phyloP scores from a whole-genome alignment of 257 asterid species.

The Hygrophila difformis region DNA sequence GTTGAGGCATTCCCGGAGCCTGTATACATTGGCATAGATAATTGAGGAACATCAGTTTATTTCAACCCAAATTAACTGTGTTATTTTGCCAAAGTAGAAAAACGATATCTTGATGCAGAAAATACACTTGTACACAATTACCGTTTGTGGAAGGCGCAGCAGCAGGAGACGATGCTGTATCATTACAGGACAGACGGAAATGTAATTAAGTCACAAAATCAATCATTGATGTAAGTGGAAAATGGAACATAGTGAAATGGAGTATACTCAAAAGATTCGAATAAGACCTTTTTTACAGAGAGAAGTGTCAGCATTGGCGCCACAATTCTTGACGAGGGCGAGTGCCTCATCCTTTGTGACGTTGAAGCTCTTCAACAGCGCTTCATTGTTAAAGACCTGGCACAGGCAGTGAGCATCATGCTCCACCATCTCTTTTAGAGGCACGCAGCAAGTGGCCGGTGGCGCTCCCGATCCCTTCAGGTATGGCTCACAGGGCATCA shows the following conservation, averaged over 20 bases:
- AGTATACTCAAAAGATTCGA: background rate
- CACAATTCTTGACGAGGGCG: conserved; percentile 32
- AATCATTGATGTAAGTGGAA: background rate
- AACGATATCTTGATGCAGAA: too few species aligned
- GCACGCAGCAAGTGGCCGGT: conserved; percentile 32
- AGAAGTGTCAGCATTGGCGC: conserved; percentile 27
- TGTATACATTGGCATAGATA: too few species aligned
- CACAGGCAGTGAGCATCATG: conserved; percentile 30
- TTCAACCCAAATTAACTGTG: too few species aligned
- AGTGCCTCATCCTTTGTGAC: conserved; percentile 29
- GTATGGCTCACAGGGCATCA: conserved; percentile 35
- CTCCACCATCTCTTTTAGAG: conserved; percentile 20
- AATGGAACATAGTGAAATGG: too few species aligned
- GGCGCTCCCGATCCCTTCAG: conserved; percentile 20
- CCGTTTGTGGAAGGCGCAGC: too few species aligned
- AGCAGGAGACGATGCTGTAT: too few species aligned
- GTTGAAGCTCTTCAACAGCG: conserved; percentile 21
- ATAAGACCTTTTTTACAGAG: conserved; percentile 23
- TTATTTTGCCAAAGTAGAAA: too few species aligned
- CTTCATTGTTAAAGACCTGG: conserved; percentile 23
- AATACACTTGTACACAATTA: too few species aligned
- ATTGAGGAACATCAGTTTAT: too few species aligned
- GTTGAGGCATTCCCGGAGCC: too few species aligned
- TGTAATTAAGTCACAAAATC: too few species aligned
- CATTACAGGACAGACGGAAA: too few species aligned